These are phyloP conservation scores for Tricladium varicosporioides DNA, from an alignment of 2,329 filamentous ascomycete species.

Conservation along the genomic window DNA sequence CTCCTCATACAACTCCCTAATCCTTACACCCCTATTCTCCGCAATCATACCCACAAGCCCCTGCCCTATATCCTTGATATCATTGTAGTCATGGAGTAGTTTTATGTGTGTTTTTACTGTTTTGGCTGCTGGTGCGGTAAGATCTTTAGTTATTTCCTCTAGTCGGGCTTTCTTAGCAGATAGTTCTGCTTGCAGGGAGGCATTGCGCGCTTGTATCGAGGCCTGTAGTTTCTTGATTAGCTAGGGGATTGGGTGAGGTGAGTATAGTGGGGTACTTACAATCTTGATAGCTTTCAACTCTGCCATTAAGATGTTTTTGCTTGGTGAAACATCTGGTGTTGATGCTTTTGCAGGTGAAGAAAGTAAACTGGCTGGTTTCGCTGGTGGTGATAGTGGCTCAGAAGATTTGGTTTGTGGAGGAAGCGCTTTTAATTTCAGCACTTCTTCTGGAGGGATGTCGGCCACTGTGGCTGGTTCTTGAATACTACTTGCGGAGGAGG, in stretches of 20 bases:
- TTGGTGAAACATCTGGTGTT: slow-evolving; percentile 11
- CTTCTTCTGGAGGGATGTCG: slow-evolving; percentile 7
- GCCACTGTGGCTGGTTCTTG: slow-evolving; percentile 10
- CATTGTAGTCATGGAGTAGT: slow-evolving; percentile 67
- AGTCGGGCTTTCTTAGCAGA: slow-evolving; percentile 33
- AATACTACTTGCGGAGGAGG: slow-evolving; percentile 5
- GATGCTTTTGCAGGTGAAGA: not conserved
- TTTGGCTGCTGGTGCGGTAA: slow-evolving; percentile 37
- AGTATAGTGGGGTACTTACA: slow-evolving; percentile 22
- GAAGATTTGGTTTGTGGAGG: not conserved
- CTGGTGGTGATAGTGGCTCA: not conserved
- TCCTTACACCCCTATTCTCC: slow-evolving; percentile 54
- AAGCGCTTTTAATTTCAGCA: not conserved
- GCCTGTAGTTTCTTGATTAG: slow-evolving; percentile 15
- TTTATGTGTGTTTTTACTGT: slow-evolving; percentile 63
- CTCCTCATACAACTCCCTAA: slow-evolving; percentile 35
- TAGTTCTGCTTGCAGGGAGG: slow-evolving; percentile 40
- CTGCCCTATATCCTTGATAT: slow-evolving; percentile 66
- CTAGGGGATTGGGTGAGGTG: slow-evolving; percentile 24
- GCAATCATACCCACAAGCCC: slow-evolving; percentile 67
- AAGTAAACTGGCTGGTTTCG: not conserved
- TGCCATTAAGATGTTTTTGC: slow-evolving; percentile 25
- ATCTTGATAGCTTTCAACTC: slow-evolving; percentile 34
- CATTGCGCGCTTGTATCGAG: slow-evolving; percentile 43
- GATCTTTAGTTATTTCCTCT: slow-evolving; percentile 34